Conservation (phyloP, 371 early-diverging fungal species). For the Dinochytrium kinnereticum region DNA sequence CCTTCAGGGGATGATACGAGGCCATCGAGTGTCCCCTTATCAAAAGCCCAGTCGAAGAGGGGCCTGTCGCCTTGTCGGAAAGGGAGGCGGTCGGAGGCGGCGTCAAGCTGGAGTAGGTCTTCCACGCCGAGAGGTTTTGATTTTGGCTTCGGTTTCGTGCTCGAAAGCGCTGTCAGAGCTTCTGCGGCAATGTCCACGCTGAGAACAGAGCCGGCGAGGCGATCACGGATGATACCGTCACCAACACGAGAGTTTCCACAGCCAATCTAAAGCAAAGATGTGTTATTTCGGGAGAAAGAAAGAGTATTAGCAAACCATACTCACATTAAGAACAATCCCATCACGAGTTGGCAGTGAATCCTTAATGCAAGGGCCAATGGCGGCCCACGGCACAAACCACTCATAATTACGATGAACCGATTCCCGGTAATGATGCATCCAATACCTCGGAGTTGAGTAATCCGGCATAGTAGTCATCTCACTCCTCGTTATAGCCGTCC, state of each 20-base stretch:
- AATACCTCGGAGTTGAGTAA: conserved; percentile 15
- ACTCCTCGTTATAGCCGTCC: conserved; percentile 20
- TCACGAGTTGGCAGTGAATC: conserved; percentile 2
- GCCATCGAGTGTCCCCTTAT: conserved; percentile 34
- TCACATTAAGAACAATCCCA: conserved; percentile 8
- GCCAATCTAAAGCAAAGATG: conserved; percentile 15
- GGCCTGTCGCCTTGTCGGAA: neutral
- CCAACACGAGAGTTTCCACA: conserved; percentile 31
- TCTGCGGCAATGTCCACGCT: conserved; percentile 22
- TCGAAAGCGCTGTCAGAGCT: conserved; percentile 3
- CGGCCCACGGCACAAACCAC: conserved; percentile 34
- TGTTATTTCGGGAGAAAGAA: no score
- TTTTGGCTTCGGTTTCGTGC: neutral
- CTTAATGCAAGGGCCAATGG: conserved; percentile 11
- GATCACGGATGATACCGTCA: conserved; percentile 24
- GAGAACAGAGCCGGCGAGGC: conserved; percentile 16
- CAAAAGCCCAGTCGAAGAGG: conserved; percentile 29
- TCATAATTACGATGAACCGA: conserved; percentile 18
- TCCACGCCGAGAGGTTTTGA: conserved; percentile 16
- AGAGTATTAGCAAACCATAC: neutral
- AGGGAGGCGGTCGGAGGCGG: neutral
- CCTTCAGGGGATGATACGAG: conserved; percentile 15
- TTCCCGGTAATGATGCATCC: conserved; percentile 25
- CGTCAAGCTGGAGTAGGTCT: conserved; percentile 17
- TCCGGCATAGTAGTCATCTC: conserved; percentile 30